These are phyloP conservation scores for Gaertneriomyces semiglobifer DNA, from an alignment of 192 early-diverging fungal species.

Conservation along the genomic window DNA sequence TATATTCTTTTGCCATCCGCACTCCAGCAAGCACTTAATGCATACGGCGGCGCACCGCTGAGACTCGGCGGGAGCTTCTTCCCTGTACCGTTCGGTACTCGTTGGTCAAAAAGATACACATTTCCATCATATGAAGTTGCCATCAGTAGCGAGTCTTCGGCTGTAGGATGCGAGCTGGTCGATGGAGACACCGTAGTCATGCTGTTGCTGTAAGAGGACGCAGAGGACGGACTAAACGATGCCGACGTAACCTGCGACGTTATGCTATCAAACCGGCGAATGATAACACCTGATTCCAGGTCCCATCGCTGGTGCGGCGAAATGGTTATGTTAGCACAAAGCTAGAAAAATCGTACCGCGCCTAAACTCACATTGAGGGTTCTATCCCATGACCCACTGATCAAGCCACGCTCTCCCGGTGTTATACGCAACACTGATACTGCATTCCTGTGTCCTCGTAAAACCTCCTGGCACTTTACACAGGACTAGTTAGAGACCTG, in stretches of 20 bases:
- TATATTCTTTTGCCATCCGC: slow-evolving; percentile 76
- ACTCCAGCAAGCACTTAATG: slow-evolving; percentile 71
- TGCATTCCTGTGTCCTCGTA: slow-evolving; percentile 74
- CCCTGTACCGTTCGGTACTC: slow-evolving; percentile 28
- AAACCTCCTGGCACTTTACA: slow-evolving; percentile 67
- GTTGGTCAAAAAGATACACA: slow-evolving; percentile 35
- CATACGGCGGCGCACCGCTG: slow-evolving; percentile 16
- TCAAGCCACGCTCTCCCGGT: slow-evolving; percentile 73
- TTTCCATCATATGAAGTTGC: slow-evolving; percentile 44
- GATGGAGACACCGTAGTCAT: slow-evolving; percentile 8
- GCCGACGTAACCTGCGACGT: slow-evolving; percentile 78
- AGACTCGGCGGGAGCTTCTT: slow-evolving; percentile 20
- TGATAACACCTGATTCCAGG: slow-evolving; percentile 70
- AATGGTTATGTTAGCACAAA: slow-evolving; percentile 1
- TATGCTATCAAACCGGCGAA: slow-evolving; percentile 69
- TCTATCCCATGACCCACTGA: slow-evolving; percentile 97
- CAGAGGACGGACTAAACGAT: slow-evolving; percentile 60
- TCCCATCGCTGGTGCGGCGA: slow-evolving; percentile 59
- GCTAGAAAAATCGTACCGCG: background rate
- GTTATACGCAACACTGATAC: slow-evolving; percentile 80
- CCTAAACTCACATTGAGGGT: slow-evolving; percentile 36
- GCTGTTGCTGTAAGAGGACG: slow-evolving; percentile 2
- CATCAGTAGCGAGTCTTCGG: slow-evolving; percentile 27
- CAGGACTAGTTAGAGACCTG: background rate
- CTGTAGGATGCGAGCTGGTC: background rate